Percentiles rank a stretch among this genome's conserved stretches.
phyloP scores from a whole-genome alignment of 805 yeast species.

The Tetrapisispora fleetii region DNA sequence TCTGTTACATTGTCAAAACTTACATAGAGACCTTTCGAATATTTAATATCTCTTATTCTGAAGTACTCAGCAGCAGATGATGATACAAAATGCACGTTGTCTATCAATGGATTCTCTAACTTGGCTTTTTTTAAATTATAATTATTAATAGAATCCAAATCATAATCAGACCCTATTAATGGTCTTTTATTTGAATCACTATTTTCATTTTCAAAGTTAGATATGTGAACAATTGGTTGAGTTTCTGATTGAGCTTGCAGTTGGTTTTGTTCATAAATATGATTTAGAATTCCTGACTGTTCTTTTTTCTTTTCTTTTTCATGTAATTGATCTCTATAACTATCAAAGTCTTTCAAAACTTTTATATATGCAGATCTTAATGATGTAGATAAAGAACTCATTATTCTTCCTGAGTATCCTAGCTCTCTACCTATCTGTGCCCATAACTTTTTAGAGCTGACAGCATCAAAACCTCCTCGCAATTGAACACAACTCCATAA shows the following conservation, averaged over 20 bases:
- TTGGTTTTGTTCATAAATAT: conserved; percentile 1
- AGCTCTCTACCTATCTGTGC: conserved; percentile 74
- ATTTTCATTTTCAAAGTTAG: not conserved
- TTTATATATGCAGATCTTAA: conserved; percentile 50
- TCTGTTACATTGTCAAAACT: conserved; percentile 42
- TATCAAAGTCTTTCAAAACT: conserved; percentile 30
- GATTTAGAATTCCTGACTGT: not conserved
- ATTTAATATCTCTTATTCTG: conserved; percentile 38
- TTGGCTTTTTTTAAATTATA: not conserved
- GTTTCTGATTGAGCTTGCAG: not conserved
- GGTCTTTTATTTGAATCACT: not conserved
- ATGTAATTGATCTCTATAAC: conserved; percentile 3
- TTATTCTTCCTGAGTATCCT: conserved; percentile 63
- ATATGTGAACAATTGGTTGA: not conserved
- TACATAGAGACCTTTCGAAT: conserved; percentile 42
- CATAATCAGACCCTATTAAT: not conserved
- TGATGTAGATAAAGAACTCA: conserved; percentile 62
- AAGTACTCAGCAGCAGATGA: conserved; percentile 38
- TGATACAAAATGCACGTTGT: conserved; percentile 20
- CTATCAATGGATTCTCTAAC: not conserved
- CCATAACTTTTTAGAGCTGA: conserved; percentile 64
- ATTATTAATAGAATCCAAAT: conserved; percentile 25
- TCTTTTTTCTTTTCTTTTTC: not conserved
- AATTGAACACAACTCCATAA: conserved; percentile 47
- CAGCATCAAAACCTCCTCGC: conserved; percentile 58